Evolutionary conservation across 2,329 filamentous ascomycete genomes (phyloP).

Genomic region (Stagonosporopsis cucurbitacearum): DNA sequence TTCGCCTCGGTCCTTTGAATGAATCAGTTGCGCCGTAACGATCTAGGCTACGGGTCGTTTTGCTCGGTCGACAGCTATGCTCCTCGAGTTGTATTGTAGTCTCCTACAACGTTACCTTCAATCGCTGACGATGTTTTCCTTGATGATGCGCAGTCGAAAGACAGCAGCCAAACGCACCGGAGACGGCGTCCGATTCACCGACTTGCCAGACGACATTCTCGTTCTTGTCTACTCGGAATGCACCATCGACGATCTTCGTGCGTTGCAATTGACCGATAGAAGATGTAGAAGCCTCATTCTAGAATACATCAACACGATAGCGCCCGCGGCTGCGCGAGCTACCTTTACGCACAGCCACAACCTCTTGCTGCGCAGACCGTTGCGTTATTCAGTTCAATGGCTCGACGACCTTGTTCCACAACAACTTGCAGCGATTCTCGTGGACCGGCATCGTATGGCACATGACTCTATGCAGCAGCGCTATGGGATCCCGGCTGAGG

Average conservation of each 20-base stretch:
- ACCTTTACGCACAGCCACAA: conserved; percentile 34
- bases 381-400: conserved; percentile 24
- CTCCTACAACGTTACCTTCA: not conserved
- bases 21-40: not conserved
- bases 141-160: conserved; percentile 3
- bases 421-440: conserved; percentile 39
- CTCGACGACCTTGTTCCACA: conserved; percentile 37
- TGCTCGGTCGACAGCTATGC: not conserved
- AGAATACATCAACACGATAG: conserved; percentile 37
- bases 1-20: not conserved
- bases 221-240: conserved; percentile 38
- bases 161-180: not conserved
- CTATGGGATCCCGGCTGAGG: conserved; percentile 41
- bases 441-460: conserved; percentile 38
- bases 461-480: conserved; percentile 24
- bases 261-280: conserved; percentile 29
- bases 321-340: conserved; percentile 33
- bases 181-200: conserved; percentile 17
- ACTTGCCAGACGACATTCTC: conserved; percentile 41
- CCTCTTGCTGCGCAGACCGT: conserved; percentile 20
- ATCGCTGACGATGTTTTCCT: conserved; percentile 4
- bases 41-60: not conserved
- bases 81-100: not conserved
- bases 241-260: conserved; percentile 37
- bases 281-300: conserved; percentile 32